These are phyloP conservation scores for Orbilia quercus DNA, from an alignment of 2,329 filamentous ascomycete genomes.

Conservation along the genomic window DNA sequence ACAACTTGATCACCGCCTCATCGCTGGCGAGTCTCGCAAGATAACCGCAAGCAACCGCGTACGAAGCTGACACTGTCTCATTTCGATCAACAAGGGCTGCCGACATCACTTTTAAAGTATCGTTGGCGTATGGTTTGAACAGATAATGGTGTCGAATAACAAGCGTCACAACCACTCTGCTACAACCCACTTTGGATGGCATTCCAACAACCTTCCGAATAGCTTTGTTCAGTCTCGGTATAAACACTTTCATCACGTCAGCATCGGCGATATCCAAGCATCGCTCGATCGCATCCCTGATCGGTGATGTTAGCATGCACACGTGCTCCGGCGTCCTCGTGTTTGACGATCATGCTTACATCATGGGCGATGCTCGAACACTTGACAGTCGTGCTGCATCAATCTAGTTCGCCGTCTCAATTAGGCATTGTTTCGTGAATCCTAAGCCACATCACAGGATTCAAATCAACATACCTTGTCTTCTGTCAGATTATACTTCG, in stretches of 20 bases:
- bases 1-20: conserved; percentile 68
- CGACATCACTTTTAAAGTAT: conserved; percentile 80
- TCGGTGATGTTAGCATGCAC: not conserved
- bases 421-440: not conserved
- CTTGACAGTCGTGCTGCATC: conserved; percentile 85
- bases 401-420: conserved; percentile 65
- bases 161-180: conserved; percentile 83
- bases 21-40: conserved; percentile 73
- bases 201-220: conserved; percentile 90
- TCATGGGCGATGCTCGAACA: conserved; percentile 87
- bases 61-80: conserved; percentile 89
- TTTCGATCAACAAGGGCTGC: conserved; percentile 90
- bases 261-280: conserved; percentile 86
- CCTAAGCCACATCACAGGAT: not conserved
- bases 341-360: conserved; percentile 61
- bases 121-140: conserved; percentile 78
- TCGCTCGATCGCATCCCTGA: conserved; percentile 81
- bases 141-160: conserved; percentile 81
- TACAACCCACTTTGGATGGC: conserved; percentile 92
- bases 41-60: conserved; percentile 87
- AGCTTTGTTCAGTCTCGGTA: conserved; percentile 77
- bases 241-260: conserved; percentile 78
- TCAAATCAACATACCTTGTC: conserved; percentile 69
- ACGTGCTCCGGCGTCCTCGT: not conserved
- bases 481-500: conserved; percentile 82